Conservation (phyloP, 169 alveolate genomes). For the Cryptosporidium ubiquitum region DNA sequence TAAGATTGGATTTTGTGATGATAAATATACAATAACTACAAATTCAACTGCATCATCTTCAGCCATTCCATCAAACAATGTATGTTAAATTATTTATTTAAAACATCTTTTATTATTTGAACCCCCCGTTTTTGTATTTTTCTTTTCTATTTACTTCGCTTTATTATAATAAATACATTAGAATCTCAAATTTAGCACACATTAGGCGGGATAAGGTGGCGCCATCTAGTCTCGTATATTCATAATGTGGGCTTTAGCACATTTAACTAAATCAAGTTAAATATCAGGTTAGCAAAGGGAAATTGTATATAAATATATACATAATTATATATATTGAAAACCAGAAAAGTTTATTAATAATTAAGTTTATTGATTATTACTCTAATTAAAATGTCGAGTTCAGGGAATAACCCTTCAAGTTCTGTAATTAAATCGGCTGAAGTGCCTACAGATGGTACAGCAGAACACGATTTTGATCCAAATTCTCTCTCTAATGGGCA, state of each 20-base stretch:
- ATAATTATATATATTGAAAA: not conserved
- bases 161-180: not conserved
- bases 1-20: not conserved
- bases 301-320: not conserved
- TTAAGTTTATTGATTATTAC: not conserved
- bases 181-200: slow-evolving; percentile 11
- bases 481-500: slow-evolving; percentile 11
- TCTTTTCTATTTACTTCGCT: not conserved
- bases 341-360: not conserved
- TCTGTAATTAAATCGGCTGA: slow-evolving; percentile 11
- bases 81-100: slow-evolving; percentile 14
- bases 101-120: not conserved
- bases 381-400: slow-evolving; percentile 42
- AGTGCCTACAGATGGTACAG: slow-evolving; percentile 10
- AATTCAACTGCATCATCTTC: slow-evolving; percentile 58
- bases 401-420: slow-evolving; percentile 32
- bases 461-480: slow-evolving; percentile 59
- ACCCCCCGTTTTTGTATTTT: not conserved
- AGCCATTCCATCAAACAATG: slow-evolving; percentile 61
- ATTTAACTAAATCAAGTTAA: slow-evolving; percentile 32
- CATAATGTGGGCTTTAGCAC: slow-evolving; percentile 27
- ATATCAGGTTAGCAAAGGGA: not conserved
- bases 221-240: slow-evolving; percentile 45
- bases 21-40: not conserved
- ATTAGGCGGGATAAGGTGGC: slow-evolving; percentile 29